Evolutionary conservation across 2,329 filamentous ascomycete genomes (phyloP), one percentile per base, ranked within the genome.

Genomic region (Aspergillus awamori): DNA sequence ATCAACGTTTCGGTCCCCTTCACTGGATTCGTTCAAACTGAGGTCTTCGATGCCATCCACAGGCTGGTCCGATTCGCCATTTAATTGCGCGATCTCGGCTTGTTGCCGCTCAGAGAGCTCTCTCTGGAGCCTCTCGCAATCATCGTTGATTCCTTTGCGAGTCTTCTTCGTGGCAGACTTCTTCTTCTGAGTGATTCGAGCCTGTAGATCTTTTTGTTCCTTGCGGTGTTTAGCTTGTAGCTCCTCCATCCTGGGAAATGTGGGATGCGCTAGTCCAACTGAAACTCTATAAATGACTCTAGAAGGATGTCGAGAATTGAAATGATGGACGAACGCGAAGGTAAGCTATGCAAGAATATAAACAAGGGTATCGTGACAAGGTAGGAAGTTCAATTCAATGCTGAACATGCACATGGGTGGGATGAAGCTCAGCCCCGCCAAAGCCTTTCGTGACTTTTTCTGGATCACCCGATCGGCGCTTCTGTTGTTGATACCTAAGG

Each of bases 101-200:
- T 79, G 79, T 28, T 89, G 86, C 61, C 76, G 77, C 59, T 85
- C 83, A 57, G 81, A 81, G 43, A 87, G 74, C 60, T 87, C 84
- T 41, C 76, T 74, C 67, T 88, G 86, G 39, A 87, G 76, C 26
- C 78, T 74, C 20, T 85, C 85, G 72, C 86, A 88, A 70, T 89
- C 86, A 66, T 88, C 86, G 64, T 87, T 87, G 43, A 94, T 82
- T 28, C 89, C 88, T 74, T 89, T 87, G 53, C 86, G 82, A 8
- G 86, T 87, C 76, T 88, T 89, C 80, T 98, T 99, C 51, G 90
- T 96, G 15, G 95, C 93, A 68, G 91, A 89, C 82, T 97, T 98
- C 83, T 97, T 99, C 84, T 97, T 98, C 79, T 90, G 93, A 5
- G 92, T 97, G 72, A 96, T 88, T 62, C 89, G 88, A 54, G 87